A percentile compares a stretch with the other conserved stretches of the same genome.
These are phyloP conservation scores for Penicillium sp. DNA, from an alignment of 2,329 filamentous ascomycete species.

Conservation along the genomic window DNA sequence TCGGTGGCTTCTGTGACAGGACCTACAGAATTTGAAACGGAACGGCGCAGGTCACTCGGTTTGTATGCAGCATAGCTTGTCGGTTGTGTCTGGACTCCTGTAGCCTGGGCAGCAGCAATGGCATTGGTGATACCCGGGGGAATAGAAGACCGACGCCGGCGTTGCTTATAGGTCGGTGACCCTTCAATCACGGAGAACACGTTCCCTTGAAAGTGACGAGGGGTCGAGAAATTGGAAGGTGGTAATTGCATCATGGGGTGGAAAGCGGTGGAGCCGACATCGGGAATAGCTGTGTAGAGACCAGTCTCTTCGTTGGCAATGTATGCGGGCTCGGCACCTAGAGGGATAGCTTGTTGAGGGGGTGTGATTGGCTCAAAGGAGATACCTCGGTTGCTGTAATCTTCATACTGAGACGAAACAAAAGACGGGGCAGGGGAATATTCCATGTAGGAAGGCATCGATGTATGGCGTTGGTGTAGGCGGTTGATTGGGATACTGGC, in stretches of 20 bases:
- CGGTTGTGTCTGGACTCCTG: conserved; percentile 30
- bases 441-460: conserved; percentile 98
- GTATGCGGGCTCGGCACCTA: conserved; percentile 86
- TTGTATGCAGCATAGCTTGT: conserved; percentile 63
- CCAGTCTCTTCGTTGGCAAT: conserved; percentile 98
- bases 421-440: conserved; percentile 98
- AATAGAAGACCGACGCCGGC: conserved; percentile 87
- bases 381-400: conserved; percentile 93
- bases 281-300: conserved; percentile 90
- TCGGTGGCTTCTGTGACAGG: conserved; percentile 78
- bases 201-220: conserved; percentile 65
- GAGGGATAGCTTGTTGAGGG: conserved; percentile 79
- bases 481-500: conserved; percentile 67
- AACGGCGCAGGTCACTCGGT: conserved; percentile 86
- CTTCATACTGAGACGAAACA: conserved; percentile 96
- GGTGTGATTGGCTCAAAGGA: conserved; percentile 97
- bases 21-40: conserved; percentile 81
- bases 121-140: conserved; percentile 72
- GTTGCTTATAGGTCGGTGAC: conserved; percentile 97
- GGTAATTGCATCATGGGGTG: conserved; percentile 90
- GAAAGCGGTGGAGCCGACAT: conserved; percentile 69
- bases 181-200: conserved; percentile 96
- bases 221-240: conserved; percentile 73
- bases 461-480: conserved; percentile 86
- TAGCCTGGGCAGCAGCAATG: conserved; percentile 54